Base-by-base conservation (phyloP, 768 basidiomycete species). In the Favolaschia claudopus region DNA sequence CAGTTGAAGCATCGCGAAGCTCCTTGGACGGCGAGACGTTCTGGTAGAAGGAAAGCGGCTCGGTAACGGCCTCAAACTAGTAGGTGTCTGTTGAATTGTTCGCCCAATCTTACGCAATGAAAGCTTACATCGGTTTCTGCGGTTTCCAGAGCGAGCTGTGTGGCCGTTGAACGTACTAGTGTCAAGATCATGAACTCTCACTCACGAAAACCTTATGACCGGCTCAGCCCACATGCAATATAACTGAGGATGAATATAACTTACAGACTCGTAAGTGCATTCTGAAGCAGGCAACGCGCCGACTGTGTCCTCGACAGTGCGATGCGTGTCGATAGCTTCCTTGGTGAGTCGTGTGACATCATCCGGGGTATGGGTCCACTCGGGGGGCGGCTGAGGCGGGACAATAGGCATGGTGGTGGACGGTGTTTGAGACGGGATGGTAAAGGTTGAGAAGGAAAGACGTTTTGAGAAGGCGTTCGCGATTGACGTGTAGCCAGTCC, bases 1-100 rank as follows among this genome's bases (percentile, higher is more conserved):
- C 82, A 53, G 86, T 92, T 5, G 91, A 88, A 1, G 92, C 91
- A 69, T 95, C 93, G 1, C 93, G 85, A n/a, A 95, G 82, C 38
- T 82, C 85, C 70, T 92, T 88, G 53, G 80, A 77, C 1, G 86
- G 77, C 25, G 91, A 89, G 25, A 95, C 92, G 64, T 93, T 91
- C 71, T 93, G 89, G 68, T 93, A 91, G 74, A 96, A 95, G 0
- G 79, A 74, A 19, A 92, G 78, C 0, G 89, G 89, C 59, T 91
- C 89, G 3, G 77, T 73, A 31, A 76, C 69, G 8, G 70, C 60
- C 42, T 86, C 82, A 24, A 87, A 76, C 17, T 78, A n/a, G n/a
- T n/a, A n/a, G n/a, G n/a, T n/a, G n/a, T n/a, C n/a, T n/a, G n/a
- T n/a, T n/a, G n/a, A n/a, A n/a, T n/a, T n/a, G n/a, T n/a, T n/a